Conservation (phyloP, 148 eudicot species). For the Rhododendron kiyosumense region DNA sequence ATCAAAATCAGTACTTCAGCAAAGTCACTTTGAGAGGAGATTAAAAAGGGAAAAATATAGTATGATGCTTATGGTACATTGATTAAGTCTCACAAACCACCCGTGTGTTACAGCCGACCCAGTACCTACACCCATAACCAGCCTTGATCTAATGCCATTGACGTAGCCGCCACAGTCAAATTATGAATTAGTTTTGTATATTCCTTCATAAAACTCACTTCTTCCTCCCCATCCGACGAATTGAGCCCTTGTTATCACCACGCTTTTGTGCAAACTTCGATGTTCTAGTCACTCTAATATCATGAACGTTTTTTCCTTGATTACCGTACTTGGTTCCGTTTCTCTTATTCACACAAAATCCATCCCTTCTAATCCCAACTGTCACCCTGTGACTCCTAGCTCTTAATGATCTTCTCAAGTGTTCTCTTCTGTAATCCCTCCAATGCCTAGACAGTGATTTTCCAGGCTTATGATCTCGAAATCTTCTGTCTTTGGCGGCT, state of each 20-base stretch:
- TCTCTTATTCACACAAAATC: conserved; percentile 1
- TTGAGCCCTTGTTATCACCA: neutral
- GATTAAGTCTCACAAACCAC: neutral
- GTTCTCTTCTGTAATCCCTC: conserved; percentile 23
- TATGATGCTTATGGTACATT: neutral
- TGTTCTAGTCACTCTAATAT: conserved; percentile 19
- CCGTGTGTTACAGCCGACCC: neutral
- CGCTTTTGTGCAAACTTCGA: conserved; percentile 29
- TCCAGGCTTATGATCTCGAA: neutral
- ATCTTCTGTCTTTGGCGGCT: conserved; percentile 7
- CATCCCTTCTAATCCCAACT: conserved; percentile 19
- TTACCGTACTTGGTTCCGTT: conserved; percentile 9
- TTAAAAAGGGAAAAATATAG: neutral
- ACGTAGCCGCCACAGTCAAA: neutral
- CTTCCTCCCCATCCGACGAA: conserved; percentile 6
- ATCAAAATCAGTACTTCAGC: neutral
- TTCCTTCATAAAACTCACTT: neutral
- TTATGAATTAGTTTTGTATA: neutral
- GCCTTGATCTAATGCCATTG: neutral
- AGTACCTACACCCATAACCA: no score
- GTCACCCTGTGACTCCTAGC: conserved; percentile 22
- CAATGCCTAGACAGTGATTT: neutral
- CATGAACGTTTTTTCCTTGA: neutral
- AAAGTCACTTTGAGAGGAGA: neutral
- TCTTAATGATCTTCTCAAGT: conserved; percentile 30